These are phyloP conservation scores for Cryptococcus deneoformans DNA, from an alignment of 1,284 basidiomycete genomes.

Conservation along the genomic window DNA sequence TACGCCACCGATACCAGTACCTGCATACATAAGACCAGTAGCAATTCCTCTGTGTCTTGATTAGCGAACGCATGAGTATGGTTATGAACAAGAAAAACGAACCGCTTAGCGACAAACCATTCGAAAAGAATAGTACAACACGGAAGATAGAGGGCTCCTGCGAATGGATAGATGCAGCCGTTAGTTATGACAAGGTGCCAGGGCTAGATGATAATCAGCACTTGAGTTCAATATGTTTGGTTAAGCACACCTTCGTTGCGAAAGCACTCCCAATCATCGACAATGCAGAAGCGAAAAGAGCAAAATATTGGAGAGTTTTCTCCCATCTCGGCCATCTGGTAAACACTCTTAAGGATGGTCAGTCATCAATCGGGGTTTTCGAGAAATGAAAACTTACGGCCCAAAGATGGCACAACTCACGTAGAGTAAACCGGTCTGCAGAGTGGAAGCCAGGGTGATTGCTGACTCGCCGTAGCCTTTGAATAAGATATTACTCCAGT, in stretches of 20 bases:
- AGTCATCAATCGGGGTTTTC: background rate
- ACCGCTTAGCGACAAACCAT: slow-evolving; percentile 37
- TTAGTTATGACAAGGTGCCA: slow-evolving; percentile 46
- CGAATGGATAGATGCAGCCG: slow-evolving; percentile 43
- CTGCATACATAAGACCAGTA: slow-evolving; percentile 44
- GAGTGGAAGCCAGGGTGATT: slow-evolving; percentile 44
- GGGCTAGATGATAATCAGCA: slow-evolving; percentile 16
- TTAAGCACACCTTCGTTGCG: slow-evolving; percentile 26
- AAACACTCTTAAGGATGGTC: slow-evolving; percentile 24
- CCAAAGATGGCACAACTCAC: slow-evolving; percentile 37
- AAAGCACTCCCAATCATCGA: slow-evolving; percentile 39
- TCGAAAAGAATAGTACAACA: slow-evolving; percentile 47
- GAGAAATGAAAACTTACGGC: slow-evolving; percentile 27
- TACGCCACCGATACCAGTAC: slow-evolving; percentile 45
- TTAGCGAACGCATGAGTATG: too few relatives aligned
- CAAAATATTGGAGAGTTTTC: slow-evolving; percentile 26
- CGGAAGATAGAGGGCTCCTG: slow-evolving; percentile 43
- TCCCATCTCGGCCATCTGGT: slow-evolving; percentile 30
- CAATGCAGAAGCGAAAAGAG: slow-evolving; percentile 23
- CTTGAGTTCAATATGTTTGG: background rate
- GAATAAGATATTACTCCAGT: slow-evolving; percentile 43
- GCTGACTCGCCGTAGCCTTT: slow-evolving; percentile 29
- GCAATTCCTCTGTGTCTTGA: slow-evolving; percentile 36
- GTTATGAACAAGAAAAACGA: too few relatives aligned
- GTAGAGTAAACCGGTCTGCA: slow-evolving; percentile 46